Percentiles rank a stretch among this genome's conserved stretches.
phyloP scores from a whole-genome alignment of 192 early-diverging fungal genomes.

The Backusella tarrabulga region DNA sequence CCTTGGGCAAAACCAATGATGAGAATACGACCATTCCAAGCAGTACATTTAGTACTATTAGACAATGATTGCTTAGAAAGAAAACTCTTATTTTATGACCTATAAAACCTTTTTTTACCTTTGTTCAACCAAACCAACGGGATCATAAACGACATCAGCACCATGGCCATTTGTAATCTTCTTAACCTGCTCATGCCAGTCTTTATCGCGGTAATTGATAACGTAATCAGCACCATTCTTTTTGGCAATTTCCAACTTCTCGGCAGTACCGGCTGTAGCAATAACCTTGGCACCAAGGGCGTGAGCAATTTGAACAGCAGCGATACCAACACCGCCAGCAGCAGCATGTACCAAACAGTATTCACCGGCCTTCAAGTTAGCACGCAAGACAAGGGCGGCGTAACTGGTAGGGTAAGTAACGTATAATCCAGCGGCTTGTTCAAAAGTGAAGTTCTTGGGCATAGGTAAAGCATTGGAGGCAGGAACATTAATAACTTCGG shows the following conservation, averaged over 20 bases:
- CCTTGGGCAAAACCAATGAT: constrained; percentile 84
- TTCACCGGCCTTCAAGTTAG: constrained; percentile 58
- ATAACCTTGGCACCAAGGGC: constrained; percentile 71
- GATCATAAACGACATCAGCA: constrained; percentile 82
- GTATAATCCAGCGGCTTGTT: constrained; percentile 78
- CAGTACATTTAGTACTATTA: constrained; percentile 47
- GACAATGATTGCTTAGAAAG: not conserved
- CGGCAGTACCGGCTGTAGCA: constrained; percentile 74
- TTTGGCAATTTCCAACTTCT: constrained; percentile 67
- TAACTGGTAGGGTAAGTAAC: constrained; percentile 80
- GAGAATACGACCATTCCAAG: constrained; percentile 80
- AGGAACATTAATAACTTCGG: constrained; percentile 67
- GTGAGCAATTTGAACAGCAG: constrained; percentile 88
- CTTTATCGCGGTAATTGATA: constrained; percentile 77
- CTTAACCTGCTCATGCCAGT: constrained; percentile 64
- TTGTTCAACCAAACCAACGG: constrained; percentile 63
- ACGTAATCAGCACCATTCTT: constrained; percentile 75
- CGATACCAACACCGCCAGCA: constrained; percentile 85
- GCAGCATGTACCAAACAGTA: constrained; percentile 89
- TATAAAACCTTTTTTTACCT: constrained; percentile 15
- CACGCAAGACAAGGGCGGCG: constrained; percentile 68
- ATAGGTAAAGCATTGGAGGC: constrained; percentile 58
- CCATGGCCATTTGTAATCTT: constrained; percentile 71
- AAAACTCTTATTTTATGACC: not conserved
- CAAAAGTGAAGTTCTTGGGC: constrained; percentile 65